phyloP scores from a whole-genome alignment of 129 eudicot genomes.

The Helianthus tuberosus region DNA sequence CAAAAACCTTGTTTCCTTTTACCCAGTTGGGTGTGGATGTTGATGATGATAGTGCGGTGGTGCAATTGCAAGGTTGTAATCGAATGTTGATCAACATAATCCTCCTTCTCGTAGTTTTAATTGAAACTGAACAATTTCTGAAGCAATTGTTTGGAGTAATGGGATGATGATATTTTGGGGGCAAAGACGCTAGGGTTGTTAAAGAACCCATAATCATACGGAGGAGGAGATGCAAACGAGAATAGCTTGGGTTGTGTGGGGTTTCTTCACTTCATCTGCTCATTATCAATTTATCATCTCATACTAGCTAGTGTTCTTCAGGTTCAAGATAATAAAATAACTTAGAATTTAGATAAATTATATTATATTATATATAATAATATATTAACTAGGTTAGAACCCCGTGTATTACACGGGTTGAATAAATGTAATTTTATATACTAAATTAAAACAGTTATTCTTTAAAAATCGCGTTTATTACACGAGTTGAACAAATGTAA shows the following conservation, averaged over 20 bases:
- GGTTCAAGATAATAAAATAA: no score
- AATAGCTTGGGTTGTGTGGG: not conserved
- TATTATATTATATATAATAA: no score
- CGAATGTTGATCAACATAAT: not conserved
- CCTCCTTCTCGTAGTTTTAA: not conserved
- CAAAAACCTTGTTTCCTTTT: slow-evolving; percentile 21
- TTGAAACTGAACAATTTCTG: not conserved
- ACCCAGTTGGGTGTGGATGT: slow-evolving; percentile 42
- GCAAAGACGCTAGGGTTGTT: slow-evolving; percentile 6
- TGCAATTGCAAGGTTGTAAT: slow-evolving; percentile 26
- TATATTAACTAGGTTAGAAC: no score
- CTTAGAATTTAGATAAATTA: not conserved
- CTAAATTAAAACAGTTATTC: no score
- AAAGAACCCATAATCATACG: slow-evolving; percentile 16
- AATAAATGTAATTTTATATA: no score
- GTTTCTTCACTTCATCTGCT: not conserved
- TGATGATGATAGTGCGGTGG: slow-evolving; percentile 27
- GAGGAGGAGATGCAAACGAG: not conserved
- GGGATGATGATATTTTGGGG: slow-evolving; percentile 1
- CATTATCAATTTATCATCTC: slow-evolving; percentile 1
- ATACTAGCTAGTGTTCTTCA: no score
- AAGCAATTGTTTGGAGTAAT: not conserved
- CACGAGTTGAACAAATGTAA: no score
- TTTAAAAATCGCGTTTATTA: no score
- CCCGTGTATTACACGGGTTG: no score